Base-by-base conservation (phyloP, 2,329 filamentous ascomycete species). In the Aspergillus persii region DNA sequence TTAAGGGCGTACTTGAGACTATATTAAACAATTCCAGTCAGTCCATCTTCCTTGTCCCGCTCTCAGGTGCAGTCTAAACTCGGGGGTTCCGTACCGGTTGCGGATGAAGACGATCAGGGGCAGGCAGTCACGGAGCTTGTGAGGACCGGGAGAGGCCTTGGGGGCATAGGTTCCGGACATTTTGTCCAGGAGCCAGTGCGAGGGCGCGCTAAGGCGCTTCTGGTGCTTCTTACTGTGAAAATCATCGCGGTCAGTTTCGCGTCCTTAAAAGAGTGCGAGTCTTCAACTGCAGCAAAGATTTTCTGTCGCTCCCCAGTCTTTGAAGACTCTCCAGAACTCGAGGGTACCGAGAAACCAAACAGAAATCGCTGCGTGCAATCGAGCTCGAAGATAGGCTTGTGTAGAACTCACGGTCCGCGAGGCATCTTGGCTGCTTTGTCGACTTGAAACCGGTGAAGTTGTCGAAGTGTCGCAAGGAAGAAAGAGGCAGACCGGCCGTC, bases 131-230 rank as follows among this genome's bases (percentile, higher is more conserved):
- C 95, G 90, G 81, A 95, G 87, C 90, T 99, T 99, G 90, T 98
- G 94, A 83, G 95, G 95, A 91, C 95, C 95, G 68, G 86, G 83
- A 63, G 86, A 88, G 69, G 86, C 83, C 79, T 86, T 85, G 73
- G 85, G 85, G 66, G 86, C 86, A 78, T 88, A 94, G 83, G 86
- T 85, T 80, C 95, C 95, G 82, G 92, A 96, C 80, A 99, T 88
- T 84, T 99, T 99, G 91, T 99, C 95, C 81, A 99, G 87, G 80
- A 99, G 91, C 95, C 95, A 99, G 90, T 98, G 95, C 81, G 91
- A 96, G 79, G 95, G 95, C 80, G 95, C 95, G 84, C 91, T 95
- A 80, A 98, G 88, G 87, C 95, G 93, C 93, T 99, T 98, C 84
- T 98, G 94, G 85, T 99, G 95, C 90, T 97, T 97, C 88, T 95